A percentile compares a stretch with the other conserved stretches of the same genome.
Conservation (phyloP, 1,139 yeast species). For the Candida tropicalis region DNA sequence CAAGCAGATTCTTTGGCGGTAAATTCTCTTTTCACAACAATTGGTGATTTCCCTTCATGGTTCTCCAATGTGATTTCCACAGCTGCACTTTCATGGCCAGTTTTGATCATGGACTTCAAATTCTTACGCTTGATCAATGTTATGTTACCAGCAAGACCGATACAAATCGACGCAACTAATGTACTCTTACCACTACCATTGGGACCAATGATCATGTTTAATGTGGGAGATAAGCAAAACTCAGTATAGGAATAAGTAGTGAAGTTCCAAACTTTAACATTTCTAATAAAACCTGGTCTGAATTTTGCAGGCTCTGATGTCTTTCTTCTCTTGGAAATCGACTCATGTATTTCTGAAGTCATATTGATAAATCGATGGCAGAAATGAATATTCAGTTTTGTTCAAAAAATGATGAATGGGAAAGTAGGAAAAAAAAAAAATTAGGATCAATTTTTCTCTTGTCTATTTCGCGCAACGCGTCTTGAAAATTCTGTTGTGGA, state of each 20-base stretch:
- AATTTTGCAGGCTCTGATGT: conserved; percentile 19
- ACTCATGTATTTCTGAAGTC: conserved; percentile 1
- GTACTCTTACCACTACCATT: conserved; percentile 97
- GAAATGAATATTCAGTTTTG: too few relatives aligned
- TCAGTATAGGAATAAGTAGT: conserved; percentile 82
- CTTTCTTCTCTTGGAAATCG: conserved; percentile 10
- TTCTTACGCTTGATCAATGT: conserved; percentile 81
- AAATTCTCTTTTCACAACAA: conserved; percentile 40
- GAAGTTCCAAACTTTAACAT: conserved; percentile 69
- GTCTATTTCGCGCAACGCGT: too few relatives aligned
- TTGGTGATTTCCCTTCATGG: conserved; percentile 26
- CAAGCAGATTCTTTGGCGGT: conserved; percentile 58
- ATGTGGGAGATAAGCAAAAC: conserved; percentile 76
- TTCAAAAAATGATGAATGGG: too few relatives aligned
- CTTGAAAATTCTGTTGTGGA: too few relatives aligned
- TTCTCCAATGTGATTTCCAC: conserved; percentile 71
- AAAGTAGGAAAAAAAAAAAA: too few relatives aligned
- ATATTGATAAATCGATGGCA: neutral
- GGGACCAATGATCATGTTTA: conserved; percentile 95
- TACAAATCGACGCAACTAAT: conserved; percentile 88
- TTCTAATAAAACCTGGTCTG: conserved; percentile 68
- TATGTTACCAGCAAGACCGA: conserved; percentile 84
- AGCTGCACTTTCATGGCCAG: conserved; percentile 58
- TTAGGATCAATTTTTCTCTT: too few relatives aligned
- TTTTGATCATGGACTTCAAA: conserved; percentile 73